These are phyloP conservation scores for Pyrus bretschneideri DNA, from an alignment of 306 rosid genomes.

Conservation along the genomic window DNA sequence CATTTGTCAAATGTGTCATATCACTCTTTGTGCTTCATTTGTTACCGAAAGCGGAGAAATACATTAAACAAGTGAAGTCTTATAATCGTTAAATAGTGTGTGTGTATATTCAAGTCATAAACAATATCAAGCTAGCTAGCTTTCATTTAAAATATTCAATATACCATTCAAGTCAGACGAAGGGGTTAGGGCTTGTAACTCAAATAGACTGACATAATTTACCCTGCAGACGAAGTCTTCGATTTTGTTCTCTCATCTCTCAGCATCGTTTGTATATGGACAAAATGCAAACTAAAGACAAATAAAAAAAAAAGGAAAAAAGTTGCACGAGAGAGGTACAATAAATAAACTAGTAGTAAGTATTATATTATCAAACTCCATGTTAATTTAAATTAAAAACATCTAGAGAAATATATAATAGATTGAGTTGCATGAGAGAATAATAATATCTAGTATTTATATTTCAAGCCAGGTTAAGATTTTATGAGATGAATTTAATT, in stretches of 20 bases:
- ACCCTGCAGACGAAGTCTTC: too few relatives aligned
- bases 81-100: background rate
- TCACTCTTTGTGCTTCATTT: slow-evolving; percentile 6
- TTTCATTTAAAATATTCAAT: background rate
- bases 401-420: too few relatives aligned
- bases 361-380: background rate
- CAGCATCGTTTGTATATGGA: too few relatives aligned
- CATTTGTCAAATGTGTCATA: background rate
- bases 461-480: background rate
- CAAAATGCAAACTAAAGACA: too few relatives aligned
- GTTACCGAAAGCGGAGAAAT: slow-evolving; percentile 1
- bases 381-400: background rate
- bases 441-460: background rate
- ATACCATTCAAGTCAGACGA: background rate
- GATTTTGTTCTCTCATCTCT: background rate
- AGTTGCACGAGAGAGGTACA: background rate
- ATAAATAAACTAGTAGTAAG: background rate
- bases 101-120: background rate
- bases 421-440: background rate
- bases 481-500: background rate
- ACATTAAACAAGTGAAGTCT: background rate
- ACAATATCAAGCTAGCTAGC: background rate
- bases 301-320: too few relatives aligned
- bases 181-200: background rate
- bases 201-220: too few relatives aligned